phyloP scores from a whole-genome alignment of 306 rosid species.

The Quercus variabilis region DNA sequence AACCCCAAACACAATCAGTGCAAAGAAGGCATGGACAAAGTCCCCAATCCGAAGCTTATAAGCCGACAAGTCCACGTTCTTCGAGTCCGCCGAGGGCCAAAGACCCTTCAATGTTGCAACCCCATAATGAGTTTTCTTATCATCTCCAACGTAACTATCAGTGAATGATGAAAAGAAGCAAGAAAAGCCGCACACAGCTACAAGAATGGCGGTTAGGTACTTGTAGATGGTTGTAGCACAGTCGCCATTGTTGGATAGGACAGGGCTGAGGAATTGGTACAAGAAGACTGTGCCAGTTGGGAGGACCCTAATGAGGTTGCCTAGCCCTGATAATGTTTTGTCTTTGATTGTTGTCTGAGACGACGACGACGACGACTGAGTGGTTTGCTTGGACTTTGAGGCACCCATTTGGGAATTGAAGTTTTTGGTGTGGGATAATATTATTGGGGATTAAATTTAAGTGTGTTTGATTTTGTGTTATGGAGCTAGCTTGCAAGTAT shows the following conservation, averaged over 20 bases:
- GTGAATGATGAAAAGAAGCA: slow-evolving; percentile 75
- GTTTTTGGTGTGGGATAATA: not conserved
- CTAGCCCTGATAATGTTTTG: slow-evolving; percentile 41
- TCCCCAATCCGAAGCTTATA: slow-evolving; percentile 60
- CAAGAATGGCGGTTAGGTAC: slow-evolving; percentile 37
- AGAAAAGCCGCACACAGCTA: slow-evolving; percentile 43
- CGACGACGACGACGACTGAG: no score
- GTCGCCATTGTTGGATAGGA: slow-evolving; percentile 62
- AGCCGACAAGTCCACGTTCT: slow-evolving; percentile 28
- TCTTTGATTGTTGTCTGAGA: not conserved
- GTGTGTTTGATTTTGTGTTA: not conserved
- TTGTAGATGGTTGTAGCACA: slow-evolving; percentile 50
- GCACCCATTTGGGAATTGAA: slow-evolving; percentile 19
- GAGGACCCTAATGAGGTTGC: slow-evolving; percentile 72
- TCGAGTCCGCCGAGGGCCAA: slow-evolving; percentile 61
- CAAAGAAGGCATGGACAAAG: slow-evolving; percentile 61
- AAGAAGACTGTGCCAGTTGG: slow-evolving; percentile 77
- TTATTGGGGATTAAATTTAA: not conserved
- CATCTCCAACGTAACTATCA: slow-evolving; percentile 67
- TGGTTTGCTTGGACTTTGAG: not conserved
- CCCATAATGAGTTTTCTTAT: slow-evolving; percentile 51
- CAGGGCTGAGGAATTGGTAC: slow-evolving; percentile 74
- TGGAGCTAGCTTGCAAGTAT: slow-evolving; percentile 23
- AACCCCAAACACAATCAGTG: slow-evolving; percentile 54
- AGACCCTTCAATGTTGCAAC: slow-evolving; percentile 52